Conservation (phyloP, 495 filamentous ascomycete genomes). For the Podospora didyma region DNA sequence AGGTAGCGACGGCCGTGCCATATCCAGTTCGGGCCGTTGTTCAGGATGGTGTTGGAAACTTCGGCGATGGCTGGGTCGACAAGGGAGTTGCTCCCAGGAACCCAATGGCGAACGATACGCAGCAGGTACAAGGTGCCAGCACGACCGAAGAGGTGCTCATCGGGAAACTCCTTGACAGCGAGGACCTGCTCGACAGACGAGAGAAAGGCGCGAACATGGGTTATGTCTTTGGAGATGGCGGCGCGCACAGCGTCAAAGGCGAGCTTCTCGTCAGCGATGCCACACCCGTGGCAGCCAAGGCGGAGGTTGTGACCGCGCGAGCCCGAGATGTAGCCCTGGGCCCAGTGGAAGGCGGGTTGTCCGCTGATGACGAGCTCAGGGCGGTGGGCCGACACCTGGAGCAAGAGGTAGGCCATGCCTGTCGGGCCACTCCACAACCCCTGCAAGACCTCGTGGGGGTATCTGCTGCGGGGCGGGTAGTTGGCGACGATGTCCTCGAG, state of each 20-base stretch:
- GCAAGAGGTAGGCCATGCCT: slow-evolving; percentile 56
- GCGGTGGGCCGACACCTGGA: slow-evolving; percentile 42
- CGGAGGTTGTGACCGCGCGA: slow-evolving; percentile 33
- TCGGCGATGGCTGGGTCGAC: slow-evolving; percentile 31
- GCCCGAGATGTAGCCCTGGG: slow-evolving; percentile 41
- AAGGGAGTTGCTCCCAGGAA: slow-evolving; percentile 22
- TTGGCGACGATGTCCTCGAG: slow-evolving; percentile 31
- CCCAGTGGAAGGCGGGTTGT: slow-evolving; percentile 43
- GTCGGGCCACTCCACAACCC: slow-evolving; percentile 59
- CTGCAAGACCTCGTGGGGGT: slow-evolving; percentile 25
- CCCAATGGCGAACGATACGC: slow-evolving; percentile 35
- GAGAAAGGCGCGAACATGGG: slow-evolving; percentile 41
- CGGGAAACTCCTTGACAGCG: slow-evolving; percentile 25
- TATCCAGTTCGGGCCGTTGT: slow-evolving; percentile 43
- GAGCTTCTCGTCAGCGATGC: slow-evolving; percentile 53
- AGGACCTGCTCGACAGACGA: slow-evolving; percentile 33
- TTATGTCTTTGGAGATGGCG: slow-evolving; percentile 38
- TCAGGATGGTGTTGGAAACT: slow-evolving; percentile 34
- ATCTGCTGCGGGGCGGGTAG: slow-evolving; percentile 25
- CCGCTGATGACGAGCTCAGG: slow-evolving; percentile 44
- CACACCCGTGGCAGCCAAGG: slow-evolving; percentile 39
- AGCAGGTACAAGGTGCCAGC: slow-evolving; percentile 60
- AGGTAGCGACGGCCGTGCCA: slow-evolving; percentile 57
- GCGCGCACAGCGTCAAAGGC: slow-evolving; percentile 49
- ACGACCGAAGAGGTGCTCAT: slow-evolving; percentile 58